These are phyloP conservation scores for Nitzschia palea DNA, from an alignment of 108 stramenopile genomes.

Conservation along the genomic window DNA sequence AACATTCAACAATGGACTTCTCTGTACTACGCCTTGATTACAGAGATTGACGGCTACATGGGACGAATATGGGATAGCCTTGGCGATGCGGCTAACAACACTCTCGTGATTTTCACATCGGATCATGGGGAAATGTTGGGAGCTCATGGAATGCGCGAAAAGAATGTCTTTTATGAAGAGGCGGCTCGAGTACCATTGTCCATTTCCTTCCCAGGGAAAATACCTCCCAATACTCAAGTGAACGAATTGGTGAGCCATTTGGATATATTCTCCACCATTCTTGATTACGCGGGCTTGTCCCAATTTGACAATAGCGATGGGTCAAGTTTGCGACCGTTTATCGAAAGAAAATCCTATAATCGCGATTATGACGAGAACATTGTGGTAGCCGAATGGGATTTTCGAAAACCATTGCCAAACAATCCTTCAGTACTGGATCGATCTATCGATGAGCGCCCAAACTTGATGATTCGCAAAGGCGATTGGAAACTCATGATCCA, in stretches of 20 bases:
- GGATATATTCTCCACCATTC: conserved; percentile 20
- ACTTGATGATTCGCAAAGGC: conserved; percentile 29
- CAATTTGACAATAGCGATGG: conserved; percentile 18
- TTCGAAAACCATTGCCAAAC: conserved; percentile 4
- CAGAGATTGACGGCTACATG: conserved; percentile 21
- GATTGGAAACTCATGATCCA: conserved; percentile 23
- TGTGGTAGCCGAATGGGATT: conserved; percentile 21
- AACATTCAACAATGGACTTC: conserved; percentile 17
- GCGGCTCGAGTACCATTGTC: conserved; percentile 22
- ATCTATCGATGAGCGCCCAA: conserved; percentile 11
- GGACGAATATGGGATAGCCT: conserved; percentile 9
- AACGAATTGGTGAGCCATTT: conserved; percentile 12
- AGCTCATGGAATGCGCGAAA: conserved; percentile 20
- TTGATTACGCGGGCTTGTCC: conserved; percentile 16
- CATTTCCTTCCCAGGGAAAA: conserved; percentile 12
- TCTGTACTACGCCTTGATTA: conserved; percentile 25
- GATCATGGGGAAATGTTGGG: conserved; percentile 41
- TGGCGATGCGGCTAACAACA: conserved; percentile 21
- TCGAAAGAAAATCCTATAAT: conserved; percentile 15
- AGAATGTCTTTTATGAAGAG: conserved; percentile 31
- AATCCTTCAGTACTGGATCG: neutral
- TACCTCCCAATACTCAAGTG: conserved; percentile 15
- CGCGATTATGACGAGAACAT: conserved; percentile 12
- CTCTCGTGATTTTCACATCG: conserved; percentile 25
- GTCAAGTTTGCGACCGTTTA: conserved; percentile 5